Base-by-base conservation (phyloP, 805 yeast species). In the Alloascoidea africana region DNA sequence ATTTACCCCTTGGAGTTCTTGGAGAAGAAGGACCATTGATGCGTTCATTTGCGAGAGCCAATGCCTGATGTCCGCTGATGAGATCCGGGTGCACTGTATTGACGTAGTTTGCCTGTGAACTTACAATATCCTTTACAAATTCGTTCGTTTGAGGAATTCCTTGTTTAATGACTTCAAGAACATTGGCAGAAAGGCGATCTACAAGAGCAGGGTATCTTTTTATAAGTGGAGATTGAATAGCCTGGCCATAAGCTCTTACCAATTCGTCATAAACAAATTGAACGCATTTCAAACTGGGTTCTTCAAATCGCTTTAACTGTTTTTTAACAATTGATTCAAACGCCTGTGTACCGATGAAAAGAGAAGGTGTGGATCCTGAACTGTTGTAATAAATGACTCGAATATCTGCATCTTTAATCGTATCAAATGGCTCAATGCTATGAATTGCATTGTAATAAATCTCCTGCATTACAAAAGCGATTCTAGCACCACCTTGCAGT, bases 1-100 rank as follows among this genome's bases (percentile, higher is more conserved):
- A 71, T 58, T 80, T 81, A 39, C 89, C 86, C 57, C 79, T 89
- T 19, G 73, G 70, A 49, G 76, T 78, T 39, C 75, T 76, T 30
- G 43, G 40, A n/a, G n/a, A n/a, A n/a, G n/a, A n/a, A n/a, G n/a
- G n/a, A n/a, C n/a, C n/a, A 36, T 45, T 85, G 54, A 80, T 58
- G 54, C 70, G 78, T 43, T 82, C 91, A 56, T 82, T 41, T 23
- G 82, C 89, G 55, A 80, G 73, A 2, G 78, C 72, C 81, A 82
- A 74, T 2, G 91, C 91, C 52, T 78, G 86, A 2, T 86, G 70
- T 36, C 93, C 94, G 53, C 80, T 82, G 49, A 82, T 64, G 49
- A 82, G 66, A 53, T 82, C 91, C 5, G 89, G 89, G 52, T 82
- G 94, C 1, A 91, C 91, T 3, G 93, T 82, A 55, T 82, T 82